Evolutionary conservation across 331 rosid genomes (phyloP), one percentile per base, ranked within the genome.

Genomic region (Erythrophleum ivorense): DNA sequence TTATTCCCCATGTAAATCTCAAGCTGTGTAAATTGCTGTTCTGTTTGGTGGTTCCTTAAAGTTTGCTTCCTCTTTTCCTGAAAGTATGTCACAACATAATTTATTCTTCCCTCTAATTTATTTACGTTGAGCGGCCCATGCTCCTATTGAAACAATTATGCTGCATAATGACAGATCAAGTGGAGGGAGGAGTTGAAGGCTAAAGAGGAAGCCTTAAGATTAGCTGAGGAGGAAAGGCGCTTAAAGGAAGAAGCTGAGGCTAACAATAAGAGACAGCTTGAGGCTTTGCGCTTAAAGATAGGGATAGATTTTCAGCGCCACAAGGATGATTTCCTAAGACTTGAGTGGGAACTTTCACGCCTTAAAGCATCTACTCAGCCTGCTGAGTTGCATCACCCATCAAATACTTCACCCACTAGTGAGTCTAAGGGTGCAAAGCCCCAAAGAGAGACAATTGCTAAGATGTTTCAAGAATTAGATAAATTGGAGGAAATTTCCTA

Each of bases 261-360:
- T 65, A 85, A 88, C 66, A 91, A 84, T 78, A 93, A 96, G 89
- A 85, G 98, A 86, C 91, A 83, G 88, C 90, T 91, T 4, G 98
- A 96, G 89, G 87, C 95, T 43, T 66, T 93, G 83, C 95, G 97
- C 76, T 83, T 91, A 18, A 92, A 96, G 94, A 85, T 88, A n/a
- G 99, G 94, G 79, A 88, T 96, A 83, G 97, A 96, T 86, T 93
- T 91, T 84, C 99, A 93, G 87, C 97, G 99, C 80, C 97, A 93
- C 84, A 94, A 91, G 91, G 99, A 96, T 67, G 99, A 96, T 85
- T 82, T 92, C 70, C 91, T 86, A 24, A 89, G 99, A 82, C 97
- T 93, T 14, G 94, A 96, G 86, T 97, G 94, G 78, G 99, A 96
- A 69, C 92, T 91, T 66, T 85, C 91, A 0, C 97, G 90, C 81